Evolutionary conservation across 1,284 basidiomycete species (phyloP).

Genomic region (Sanghuangporus weigelae): DNA sequence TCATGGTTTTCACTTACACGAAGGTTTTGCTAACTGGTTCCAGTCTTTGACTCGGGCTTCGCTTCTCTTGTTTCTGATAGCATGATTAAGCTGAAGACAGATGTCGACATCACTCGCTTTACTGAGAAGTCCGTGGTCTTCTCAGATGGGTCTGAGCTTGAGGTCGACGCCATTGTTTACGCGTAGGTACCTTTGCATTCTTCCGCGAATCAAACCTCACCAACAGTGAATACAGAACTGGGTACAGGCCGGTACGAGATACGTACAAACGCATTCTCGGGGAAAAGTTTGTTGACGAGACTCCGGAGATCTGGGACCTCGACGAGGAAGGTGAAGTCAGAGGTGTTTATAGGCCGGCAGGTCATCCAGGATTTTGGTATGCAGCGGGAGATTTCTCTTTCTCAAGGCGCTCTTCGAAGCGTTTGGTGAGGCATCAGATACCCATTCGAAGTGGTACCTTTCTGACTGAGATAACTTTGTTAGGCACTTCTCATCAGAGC

Average conservation of each 20-base stretch:
- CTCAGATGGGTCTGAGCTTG: slow-evolving; percentile 28
- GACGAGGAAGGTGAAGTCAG: slow-evolving; percentile 26
- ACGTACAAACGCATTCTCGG: slow-evolving; percentile 21
- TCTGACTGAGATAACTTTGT: not conserved
- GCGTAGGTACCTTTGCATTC: slow-evolving; percentile 19
- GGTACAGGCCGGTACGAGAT: not conserved
- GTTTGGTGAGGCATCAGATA: slow-evolving; percentile 19
- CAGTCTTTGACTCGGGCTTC: slow-evolving; percentile 37
- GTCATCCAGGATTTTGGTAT: slow-evolving; percentile 34
- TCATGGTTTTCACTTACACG: not conserved
- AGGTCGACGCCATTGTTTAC: slow-evolving; percentile 29
- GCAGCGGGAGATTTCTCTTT: slow-evolving; percentile 30
- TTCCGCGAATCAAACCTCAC: not conserved
- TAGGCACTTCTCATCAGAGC: slow-evolving; percentile 28
- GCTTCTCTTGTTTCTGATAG: slow-evolving; percentile 28
- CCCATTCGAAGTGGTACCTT: not conserved
- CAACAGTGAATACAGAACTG: slow-evolving; percentile 20
- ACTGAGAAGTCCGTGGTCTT: slow-evolving; percentile 26
- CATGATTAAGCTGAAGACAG: slow-evolving; percentile 27
- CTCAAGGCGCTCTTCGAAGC: slow-evolving; percentile 30
- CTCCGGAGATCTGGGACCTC: slow-evolving; percentile 22
- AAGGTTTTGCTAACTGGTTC: not conserved
- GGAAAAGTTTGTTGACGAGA: slow-evolving; percentile 21
- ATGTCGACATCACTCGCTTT: slow-evolving; percentile 26
- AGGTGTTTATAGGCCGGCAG: slow-evolving; percentile 25